Conservation (phyloP, 2,329 filamentous ascomycete species). For the Sarocladiaceae sp. region DNA sequence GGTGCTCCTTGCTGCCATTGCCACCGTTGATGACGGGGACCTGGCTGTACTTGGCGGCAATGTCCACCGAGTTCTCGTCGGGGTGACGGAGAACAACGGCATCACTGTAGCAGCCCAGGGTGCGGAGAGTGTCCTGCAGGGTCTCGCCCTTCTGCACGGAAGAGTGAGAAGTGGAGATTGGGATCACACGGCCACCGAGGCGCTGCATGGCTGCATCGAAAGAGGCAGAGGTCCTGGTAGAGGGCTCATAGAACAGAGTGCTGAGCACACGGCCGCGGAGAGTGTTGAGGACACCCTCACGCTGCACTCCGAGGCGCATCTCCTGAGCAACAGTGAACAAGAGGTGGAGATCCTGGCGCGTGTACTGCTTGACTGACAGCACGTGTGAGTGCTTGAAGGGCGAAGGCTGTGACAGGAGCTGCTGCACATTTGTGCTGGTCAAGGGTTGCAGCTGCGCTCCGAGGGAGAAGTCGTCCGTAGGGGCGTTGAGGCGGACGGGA, state of each 20-base stretch:
- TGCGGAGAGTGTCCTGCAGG: slow-evolving; percentile 89
- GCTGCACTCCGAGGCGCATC: slow-evolving; percentile 93
- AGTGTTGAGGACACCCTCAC: slow-evolving; percentile 82
- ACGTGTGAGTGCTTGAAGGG: slow-evolving; percentile 89
- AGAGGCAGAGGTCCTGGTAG: slow-evolving; percentile 88
- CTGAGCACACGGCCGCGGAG: slow-evolving; percentile 82
- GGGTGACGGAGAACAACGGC: slow-evolving; percentile 96
- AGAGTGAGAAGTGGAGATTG: slow-evolving; percentile 77
- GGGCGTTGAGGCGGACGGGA: slow-evolving; percentile 18
- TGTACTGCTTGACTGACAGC: slow-evolving; percentile 88
- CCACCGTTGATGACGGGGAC: slow-evolving; percentile 97
- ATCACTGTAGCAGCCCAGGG: slow-evolving; percentile 89
- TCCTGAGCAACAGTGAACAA: slow-evolving; percentile 97
- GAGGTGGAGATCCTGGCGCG: slow-evolving; percentile 79
- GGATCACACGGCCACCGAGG: slow-evolving; percentile 81
- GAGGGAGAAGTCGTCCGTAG: slow-evolving; percentile 42
- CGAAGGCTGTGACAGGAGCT: slow-evolving; percentile 70
- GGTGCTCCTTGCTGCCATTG: slow-evolving; percentile 93
- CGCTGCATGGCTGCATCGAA: slow-evolving; percentile 99
- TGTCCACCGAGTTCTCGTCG: slow-evolving; percentile 71
- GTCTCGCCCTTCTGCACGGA: slow-evolving; percentile 93
- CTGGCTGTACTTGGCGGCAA: slow-evolving; percentile 80
- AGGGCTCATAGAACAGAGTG: slow-evolving; percentile 97
- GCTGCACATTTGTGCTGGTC: slow-evolving; percentile 58
- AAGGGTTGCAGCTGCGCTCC: slow-evolving; percentile 45